Evolutionary conservation across 140 eudicot genomes (phyloP), one percentile per base, ranked within the genome.

Genomic region (Ambrosia hybrid): DNA sequence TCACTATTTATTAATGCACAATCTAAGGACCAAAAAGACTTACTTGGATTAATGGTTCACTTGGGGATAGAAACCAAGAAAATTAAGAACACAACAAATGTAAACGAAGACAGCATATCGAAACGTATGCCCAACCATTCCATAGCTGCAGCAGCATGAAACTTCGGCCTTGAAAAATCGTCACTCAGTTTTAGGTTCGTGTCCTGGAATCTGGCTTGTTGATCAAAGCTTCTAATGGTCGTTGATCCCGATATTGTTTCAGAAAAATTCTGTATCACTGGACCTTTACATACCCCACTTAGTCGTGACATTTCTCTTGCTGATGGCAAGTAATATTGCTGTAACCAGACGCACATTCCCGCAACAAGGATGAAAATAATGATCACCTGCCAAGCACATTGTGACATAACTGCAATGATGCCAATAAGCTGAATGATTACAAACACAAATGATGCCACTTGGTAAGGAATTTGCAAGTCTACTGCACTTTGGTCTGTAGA

Each of bases 401-500:
- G 93, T 8, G 91, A 89, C 95, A 92, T 92, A 6, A 92, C 93
- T 12, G 71, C 84, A 48, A 92, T 63, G 61, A 86, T 79, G 60
- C 96, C 91, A 12, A 89, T 61, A 41, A 92, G 96, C 58, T 84
- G 98, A 65, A 92, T 85, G 3, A 76, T 10, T 10, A 91, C 75
- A 55, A 82, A 83, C 9, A 93, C 92, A 77, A 87, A 81, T 3
- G 77, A 15, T 45, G 80, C 93, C 69, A 89, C 78, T 73, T 67
- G 78, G 34, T 58, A 71, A 3, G 95, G 89, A 63, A 93, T 76
- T 80, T 67, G 83, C 85, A 85, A 55, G 75, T 93, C 98, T 71
- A 93, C 84, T 0, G 85, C 81, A 77, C 88, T 87, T 81, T 93
- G 98, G 69, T 93, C 98, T 5, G 93, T 87, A 57, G 98, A 93